These are phyloP conservation scores for Goniomonas avonlea DNA, from an alignment of 78 protist genomes.

Conservation along the genomic window DNA sequence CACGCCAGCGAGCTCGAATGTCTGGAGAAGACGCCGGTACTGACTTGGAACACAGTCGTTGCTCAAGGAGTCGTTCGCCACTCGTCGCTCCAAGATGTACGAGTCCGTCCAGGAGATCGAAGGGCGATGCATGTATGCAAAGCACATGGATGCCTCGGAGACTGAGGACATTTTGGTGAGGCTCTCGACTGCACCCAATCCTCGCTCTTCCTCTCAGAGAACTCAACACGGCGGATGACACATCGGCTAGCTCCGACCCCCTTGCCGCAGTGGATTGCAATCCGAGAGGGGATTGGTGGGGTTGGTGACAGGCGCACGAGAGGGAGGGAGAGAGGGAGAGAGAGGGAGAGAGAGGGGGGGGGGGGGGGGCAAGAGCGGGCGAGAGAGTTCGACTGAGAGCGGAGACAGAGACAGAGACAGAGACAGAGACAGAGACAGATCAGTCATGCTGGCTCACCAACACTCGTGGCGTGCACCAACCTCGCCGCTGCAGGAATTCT, in stretches of 20 bases:
- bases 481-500: constrained; percentile 15
- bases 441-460: too few relatives aligned
- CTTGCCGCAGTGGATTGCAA: too few relatives aligned
- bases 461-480: too few relatives aligned
- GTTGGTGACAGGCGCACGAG: neutral
- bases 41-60: constrained; percentile 30
- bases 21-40: too few relatives aligned
- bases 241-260: too few relatives aligned
- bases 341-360: neutral
- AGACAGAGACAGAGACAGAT: too few relatives aligned
- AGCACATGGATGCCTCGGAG: constrained; percentile 45
- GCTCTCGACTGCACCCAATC: too few relatives aligned
- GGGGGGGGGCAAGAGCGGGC: too few relatives aligned
- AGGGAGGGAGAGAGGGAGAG: neutral
- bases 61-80: neutral
- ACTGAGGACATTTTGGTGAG: constrained; percentile 65
- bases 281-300: neutral
- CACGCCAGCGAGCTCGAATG: too few relatives aligned
- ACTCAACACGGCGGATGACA: too few relatives aligned
- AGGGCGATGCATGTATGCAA: constrained; percentile 62
- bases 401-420: neutral
- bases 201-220: too few relatives aligned
- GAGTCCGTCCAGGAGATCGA: neutral
- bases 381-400: too few relatives aligned
- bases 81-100: constrained; percentile 34